phyloP scores from a whole-genome alignment of 306 rosid genomes.

The Vigna trinervia region DNA sequence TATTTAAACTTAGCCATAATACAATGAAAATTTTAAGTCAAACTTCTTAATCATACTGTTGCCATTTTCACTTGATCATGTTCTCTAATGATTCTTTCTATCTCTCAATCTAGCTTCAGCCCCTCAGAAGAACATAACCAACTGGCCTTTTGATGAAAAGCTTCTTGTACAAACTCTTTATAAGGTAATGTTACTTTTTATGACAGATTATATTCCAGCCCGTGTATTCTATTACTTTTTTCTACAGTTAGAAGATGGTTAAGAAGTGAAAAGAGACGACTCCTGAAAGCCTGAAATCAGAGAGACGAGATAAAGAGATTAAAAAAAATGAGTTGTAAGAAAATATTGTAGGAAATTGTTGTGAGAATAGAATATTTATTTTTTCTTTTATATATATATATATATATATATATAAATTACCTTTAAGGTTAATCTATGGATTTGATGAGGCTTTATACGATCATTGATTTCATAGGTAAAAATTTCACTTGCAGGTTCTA shows the following conservation, averaged over 20 bases:
- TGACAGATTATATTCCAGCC: not conserved
- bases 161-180: conserved; percentile 81
- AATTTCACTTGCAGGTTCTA: conserved; percentile 66
- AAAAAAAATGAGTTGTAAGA: conserved; percentile 1
- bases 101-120: conserved; percentile 50
- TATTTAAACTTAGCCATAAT: not conserved
- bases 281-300: not conserved
- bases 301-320: not conserved
- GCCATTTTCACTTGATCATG: conserved; percentile 21
- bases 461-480: conserved; percentile 7
- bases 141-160: conserved; percentile 89
- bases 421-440: not conserved
- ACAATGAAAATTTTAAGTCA: not conserved
- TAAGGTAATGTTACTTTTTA: conserved; percentile 60
- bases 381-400: not conserved
- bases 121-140: conserved; percentile 61
- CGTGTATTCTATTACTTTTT: not conserved
- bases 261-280: not conserved
- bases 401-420: not conserved
- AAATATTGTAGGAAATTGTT: not conserved
- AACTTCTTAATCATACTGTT: not conserved
- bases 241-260: not conserved
- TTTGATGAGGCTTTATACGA: not conserved
- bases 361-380: not conserved
- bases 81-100: conserved; percentile 19